These are phyloP conservation scores for Spiromastix sp. DNA, from an alignment of 2,329 filamentous ascomycete species.

Conservation along the genomic window DNA sequence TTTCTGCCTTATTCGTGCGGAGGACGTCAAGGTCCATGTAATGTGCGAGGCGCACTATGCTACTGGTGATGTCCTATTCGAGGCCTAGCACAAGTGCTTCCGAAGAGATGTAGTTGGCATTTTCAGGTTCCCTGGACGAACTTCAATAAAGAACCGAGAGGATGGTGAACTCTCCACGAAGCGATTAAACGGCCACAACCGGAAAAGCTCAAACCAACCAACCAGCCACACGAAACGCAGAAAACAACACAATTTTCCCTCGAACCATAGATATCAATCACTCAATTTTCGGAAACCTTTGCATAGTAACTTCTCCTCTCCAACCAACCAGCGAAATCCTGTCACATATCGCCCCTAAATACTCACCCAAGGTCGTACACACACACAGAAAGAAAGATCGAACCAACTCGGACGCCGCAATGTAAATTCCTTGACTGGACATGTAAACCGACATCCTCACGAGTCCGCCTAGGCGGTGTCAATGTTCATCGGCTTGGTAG, in stretches of 20 bases:
- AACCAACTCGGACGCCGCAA: not conserved
- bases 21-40: slow-evolving; percentile 73
- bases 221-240: too few species aligned
- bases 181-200: too few species aligned
- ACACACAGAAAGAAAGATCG: not conserved
- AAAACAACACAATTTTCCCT: too few species aligned
- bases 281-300: too few species aligned
- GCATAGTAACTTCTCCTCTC: too few species aligned
- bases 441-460: too few species aligned
- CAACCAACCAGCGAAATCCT: too few species aligned
- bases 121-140: slow-evolving; percentile 72
- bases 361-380: not conserved
- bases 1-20: slow-evolving; percentile 78
- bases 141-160: slow-evolving; percentile 76
- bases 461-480: too few species aligned
- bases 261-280: too few species aligned
- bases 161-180: slow-evolving; percentile 92
- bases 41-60: slow-evolving; percentile 82
- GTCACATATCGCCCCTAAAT: not conserved
- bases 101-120: slow-evolving; percentile 87
- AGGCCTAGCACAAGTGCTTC: slow-evolving; percentile 79
- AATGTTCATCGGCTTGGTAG: not conserved
- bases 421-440: too few species aligned
- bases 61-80: slow-evolving; percentile 60
- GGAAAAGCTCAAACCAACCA: too few species aligned